Evolutionary conservation across 495 filamentous ascomycete genomes (phyloP).

Genomic region (Wilcoxina mikolae): DNA sequence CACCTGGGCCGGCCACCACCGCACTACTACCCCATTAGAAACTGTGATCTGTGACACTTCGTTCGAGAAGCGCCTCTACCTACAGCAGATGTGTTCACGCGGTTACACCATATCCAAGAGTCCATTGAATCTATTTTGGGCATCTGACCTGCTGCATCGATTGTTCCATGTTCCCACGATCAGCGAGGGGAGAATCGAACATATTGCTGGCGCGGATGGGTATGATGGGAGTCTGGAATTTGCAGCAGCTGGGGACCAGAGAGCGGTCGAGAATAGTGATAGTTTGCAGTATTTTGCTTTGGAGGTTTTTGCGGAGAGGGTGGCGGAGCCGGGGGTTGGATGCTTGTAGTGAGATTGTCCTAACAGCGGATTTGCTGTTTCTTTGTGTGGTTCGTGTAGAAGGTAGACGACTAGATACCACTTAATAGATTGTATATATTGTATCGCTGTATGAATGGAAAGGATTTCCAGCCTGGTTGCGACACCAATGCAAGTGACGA

Average conservation of each 20-base stretch:
- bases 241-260: constrained; percentile 30
- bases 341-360: no score
- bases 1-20: constrained; percentile 47
- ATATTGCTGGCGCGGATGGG: no score
- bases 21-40: constrained; percentile 41
- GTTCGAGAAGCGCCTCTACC: constrained; percentile 35
- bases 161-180: constrained; percentile 41
- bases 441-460: no score
- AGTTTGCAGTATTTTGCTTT: constrained; percentile 44
- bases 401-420: no score
- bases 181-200: constrained; percentile 38
- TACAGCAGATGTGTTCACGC: constrained; percentile 38
- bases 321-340: constrained; percentile 39
- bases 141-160: constrained; percentile 46
- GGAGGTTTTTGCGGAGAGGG: constrained; percentile 42
- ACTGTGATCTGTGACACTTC: constrained; percentile 48
- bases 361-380: no score
- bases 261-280: constrained; percentile 39
- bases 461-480: no score
- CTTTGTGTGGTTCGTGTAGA: no score
- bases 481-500: no score
- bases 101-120: constrained; percentile 38
- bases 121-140: no score
- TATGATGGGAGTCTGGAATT: constrained; percentile 35
- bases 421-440: no score